A percentile compares a stretch with the other conserved stretches of the same genome.
phyloP scores from a whole-genome alignment of 345 rosid species.

The Tarenaya hassleriana region DNA sequence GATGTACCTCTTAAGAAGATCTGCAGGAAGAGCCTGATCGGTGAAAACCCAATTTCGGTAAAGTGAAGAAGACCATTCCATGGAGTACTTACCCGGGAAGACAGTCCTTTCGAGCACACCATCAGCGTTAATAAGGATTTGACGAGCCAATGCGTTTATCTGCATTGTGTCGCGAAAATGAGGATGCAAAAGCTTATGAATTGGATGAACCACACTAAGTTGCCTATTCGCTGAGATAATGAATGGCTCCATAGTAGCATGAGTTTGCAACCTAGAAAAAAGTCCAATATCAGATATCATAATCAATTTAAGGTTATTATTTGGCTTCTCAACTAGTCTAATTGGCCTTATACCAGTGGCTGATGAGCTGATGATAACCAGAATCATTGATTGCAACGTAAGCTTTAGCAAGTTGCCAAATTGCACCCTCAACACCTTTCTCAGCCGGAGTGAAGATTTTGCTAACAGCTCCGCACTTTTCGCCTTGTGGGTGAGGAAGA shows the following conservation, averaged over 20 bases:
- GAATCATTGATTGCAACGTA: no score
- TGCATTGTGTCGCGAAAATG: conserved; percentile 91
- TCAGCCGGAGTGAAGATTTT: conserved; percentile 68
- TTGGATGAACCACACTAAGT: conserved; percentile 78
- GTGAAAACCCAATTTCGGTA: no score
- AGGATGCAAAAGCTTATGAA: conserved; percentile 75
- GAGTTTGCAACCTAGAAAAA: conserved; percentile 64
- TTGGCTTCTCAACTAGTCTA: conserved; percentile 90
- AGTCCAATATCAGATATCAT: background rate
- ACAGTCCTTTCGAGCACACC: conserved; percentile 74
- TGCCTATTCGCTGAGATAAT: no score
- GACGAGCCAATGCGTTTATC: conserved; percentile 81
- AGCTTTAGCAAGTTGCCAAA: conserved; percentile 93
- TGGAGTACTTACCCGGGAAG: conserved; percentile 63
- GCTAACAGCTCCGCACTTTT: conserved; percentile 59
- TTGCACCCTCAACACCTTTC: conserved; percentile 45
- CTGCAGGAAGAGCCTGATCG: conserved; percentile 74
- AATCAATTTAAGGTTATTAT: no score
- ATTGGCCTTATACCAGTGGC: conserved; percentile 78
- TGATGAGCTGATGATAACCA: no score
- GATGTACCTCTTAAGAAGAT: conserved; percentile 75
- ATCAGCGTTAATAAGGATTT: conserved; percentile 71
- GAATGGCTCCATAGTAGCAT: conserved; percentile 91
- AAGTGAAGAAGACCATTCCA: conserved; percentile 68
- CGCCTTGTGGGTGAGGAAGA: no score